phyloP scores from a whole-genome alignment of 768 basidiomycete species.

The Russula vinacea region DNA sequence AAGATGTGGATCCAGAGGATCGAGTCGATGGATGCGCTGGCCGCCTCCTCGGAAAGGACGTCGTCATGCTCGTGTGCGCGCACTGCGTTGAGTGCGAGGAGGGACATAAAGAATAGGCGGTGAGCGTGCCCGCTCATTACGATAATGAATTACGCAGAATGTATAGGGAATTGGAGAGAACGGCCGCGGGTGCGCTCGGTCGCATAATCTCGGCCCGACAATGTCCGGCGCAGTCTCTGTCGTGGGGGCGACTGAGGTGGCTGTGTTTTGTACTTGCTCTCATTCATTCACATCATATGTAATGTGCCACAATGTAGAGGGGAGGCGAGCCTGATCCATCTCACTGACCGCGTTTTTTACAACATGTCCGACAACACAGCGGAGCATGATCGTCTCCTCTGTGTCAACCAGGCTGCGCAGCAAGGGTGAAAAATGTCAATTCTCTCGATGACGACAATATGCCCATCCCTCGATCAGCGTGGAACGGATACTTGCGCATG shows the following conservation, averaged over 20 bases:
- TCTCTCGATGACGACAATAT: background rate
- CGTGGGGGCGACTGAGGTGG: background rate
- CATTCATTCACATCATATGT: background rate
- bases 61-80: constrained; percentile 65
- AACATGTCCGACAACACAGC: background rate
- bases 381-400: background rate
- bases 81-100: constrained; percentile 30
- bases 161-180: background rate
- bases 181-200: background rate
- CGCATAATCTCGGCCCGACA: background rate
- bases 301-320: background rate
- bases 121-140: background rate
- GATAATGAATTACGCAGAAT: background rate
- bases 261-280: background rate
- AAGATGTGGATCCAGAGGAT: constrained; percentile 82
- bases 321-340: background rate
- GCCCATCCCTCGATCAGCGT: background rate
- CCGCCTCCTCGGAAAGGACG: constrained; percentile 58
- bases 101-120: background rate
- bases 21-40: constrained; percentile 65
- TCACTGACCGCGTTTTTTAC: background rate
- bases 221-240: background rate
- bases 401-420: no score
- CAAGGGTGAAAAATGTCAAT: no score
- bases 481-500: background rate